Conservation (phyloP, 805 yeast species). For the Kazachstania africana region DNA sequence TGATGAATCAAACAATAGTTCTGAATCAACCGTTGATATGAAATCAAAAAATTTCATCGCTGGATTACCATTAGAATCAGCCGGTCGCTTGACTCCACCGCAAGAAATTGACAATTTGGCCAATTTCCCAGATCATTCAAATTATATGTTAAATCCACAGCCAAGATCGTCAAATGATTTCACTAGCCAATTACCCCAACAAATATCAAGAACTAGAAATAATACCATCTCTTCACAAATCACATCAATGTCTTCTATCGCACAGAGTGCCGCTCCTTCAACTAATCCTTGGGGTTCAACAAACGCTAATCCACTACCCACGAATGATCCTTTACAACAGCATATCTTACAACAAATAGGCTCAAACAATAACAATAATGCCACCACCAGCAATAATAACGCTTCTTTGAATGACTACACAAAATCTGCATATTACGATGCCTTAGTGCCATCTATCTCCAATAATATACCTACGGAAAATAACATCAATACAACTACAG, state of each 20-base stretch:
- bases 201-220: slow-evolving; percentile 23
- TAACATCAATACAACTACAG: neutral
- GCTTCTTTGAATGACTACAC: slow-evolving; percentile 8
- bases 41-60: slow-evolving; percentile 4
- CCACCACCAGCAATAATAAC: slow-evolving; percentile 11
- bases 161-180: slow-evolving; percentile 24
- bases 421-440: slow-evolving; percentile 14
- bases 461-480: neutral
- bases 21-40: slow-evolving; percentile 10
- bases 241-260: slow-evolving; percentile 22
- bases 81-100: slow-evolving; percentile 20
- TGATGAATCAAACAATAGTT: slow-evolving; percentile 4
- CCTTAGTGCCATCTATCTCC: slow-evolving; percentile 5
- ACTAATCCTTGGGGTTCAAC: slow-evolving; percentile 21
- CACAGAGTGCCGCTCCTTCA: slow-evolving; percentile 11
- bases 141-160: slow-evolving; percentile 12
- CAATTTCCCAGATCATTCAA: slow-evolving; percentile 20
- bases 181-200: slow-evolving; percentile 9
- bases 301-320: slow-evolving; percentile 9
- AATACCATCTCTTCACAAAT: slow-evolving; percentile 27
- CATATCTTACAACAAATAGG: slow-evolving; percentile 7
- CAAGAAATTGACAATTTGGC: slow-evolving; percentile 16
- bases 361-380: slow-evolving; percentile 7
- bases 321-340: slow-evolving; percentile 14
- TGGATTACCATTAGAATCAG: slow-evolving; percentile 9